Conservation (phyloP, 2,329 filamentous ascomycete species). For the Ceratocystis papillata region DNA sequence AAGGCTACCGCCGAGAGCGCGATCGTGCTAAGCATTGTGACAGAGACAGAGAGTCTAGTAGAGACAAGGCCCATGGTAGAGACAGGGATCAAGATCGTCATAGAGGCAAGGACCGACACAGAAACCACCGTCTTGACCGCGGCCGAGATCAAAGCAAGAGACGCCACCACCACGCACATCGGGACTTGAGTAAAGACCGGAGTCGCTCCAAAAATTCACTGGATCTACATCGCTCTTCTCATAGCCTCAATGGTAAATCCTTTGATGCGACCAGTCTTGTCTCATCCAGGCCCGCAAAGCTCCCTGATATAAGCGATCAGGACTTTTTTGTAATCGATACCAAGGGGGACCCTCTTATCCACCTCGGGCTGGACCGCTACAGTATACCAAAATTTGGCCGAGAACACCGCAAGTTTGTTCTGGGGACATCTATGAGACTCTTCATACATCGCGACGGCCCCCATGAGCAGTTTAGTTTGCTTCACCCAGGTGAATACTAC, state of each 20-base stretch:
- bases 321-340: conserved; percentile 54
- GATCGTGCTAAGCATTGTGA: conserved; percentile 12
- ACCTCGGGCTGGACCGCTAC: conserved; percentile 64
- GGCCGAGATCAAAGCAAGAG: conserved; percentile 6
- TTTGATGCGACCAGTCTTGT: not conserved
- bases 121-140: not conserved
- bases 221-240: not conserved
- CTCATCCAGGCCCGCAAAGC: not conserved
- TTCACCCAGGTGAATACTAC: conserved; percentile 34
- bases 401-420: conserved; percentile 54
- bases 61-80: not conserved
- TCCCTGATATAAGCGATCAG: conserved; percentile 26
- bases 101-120: not conserved
- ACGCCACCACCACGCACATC: not conserved
- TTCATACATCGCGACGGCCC: conserved; percentile 57
- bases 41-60: not conserved
- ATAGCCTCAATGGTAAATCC: not conserved
- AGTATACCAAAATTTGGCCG: conserved; percentile 61
- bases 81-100: conserved; percentile 6
- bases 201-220: not conserved
- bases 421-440: conserved; percentile 52
- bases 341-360: conserved; percentile 65
- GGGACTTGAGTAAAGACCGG: not conserved
- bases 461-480: conserved; percentile 44
- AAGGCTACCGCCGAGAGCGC: not conserved